These are phyloP conservation scores for Leptographium radiaticola DNA, from an alignment of 2,329 filamentous ascomycete species.

Conservation along the genomic window DNA sequence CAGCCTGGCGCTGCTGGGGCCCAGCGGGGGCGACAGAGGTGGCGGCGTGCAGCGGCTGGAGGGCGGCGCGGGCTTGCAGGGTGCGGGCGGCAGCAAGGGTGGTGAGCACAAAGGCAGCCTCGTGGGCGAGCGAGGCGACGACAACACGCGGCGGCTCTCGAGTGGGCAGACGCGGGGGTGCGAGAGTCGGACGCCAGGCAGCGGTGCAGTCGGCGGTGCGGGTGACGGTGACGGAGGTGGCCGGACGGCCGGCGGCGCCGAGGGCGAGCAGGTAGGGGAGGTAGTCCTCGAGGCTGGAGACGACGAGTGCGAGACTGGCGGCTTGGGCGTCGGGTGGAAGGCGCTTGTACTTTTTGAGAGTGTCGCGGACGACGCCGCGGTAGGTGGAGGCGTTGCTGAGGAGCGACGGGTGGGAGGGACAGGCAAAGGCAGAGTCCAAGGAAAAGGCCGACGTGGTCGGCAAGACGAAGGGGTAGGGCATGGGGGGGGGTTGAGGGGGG, in stretches of 20 bases:
- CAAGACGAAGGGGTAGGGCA: conserved; percentile 83
- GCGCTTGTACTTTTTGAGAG: conserved; percentile 80
- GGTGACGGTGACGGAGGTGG: neutral
- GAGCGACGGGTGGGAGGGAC: conserved; percentile 77
- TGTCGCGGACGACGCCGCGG: conserved; percentile 69
- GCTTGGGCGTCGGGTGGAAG: conserved; percentile 59
- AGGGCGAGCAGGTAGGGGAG: conserved; percentile 73
- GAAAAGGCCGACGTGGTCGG: conserved; percentile 83
- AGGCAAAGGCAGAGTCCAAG: conserved; percentile 64
- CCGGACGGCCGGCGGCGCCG: conserved; percentile 47
- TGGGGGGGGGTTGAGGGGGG: conserved; percentile 29
- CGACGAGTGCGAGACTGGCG: conserved; percentile 55
- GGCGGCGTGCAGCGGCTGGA: conserved; percentile 61
- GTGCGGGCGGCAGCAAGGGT: conserved; percentile 65
- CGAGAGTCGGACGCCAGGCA: conserved; percentile 71
- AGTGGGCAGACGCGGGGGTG: conserved; percentile 44
- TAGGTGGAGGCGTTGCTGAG: conserved; percentile 71
- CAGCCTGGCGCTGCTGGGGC: conserved; percentile 52
- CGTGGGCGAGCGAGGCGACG: conserved; percentile 64
- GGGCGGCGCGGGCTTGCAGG: conserved; percentile 55
- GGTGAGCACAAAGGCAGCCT: conserved; percentile 66
- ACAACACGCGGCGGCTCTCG: conserved; percentile 51
- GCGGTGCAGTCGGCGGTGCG: conserved; percentile 49
- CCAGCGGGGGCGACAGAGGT: conserved; percentile 47
- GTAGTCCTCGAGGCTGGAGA: conserved; percentile 61